Percentiles rank a stretch among this genome's conserved stretches.
Conservation (phyloP, 2,329 filamentous ascomycete species). For the Trichoderma sp. region DNA sequence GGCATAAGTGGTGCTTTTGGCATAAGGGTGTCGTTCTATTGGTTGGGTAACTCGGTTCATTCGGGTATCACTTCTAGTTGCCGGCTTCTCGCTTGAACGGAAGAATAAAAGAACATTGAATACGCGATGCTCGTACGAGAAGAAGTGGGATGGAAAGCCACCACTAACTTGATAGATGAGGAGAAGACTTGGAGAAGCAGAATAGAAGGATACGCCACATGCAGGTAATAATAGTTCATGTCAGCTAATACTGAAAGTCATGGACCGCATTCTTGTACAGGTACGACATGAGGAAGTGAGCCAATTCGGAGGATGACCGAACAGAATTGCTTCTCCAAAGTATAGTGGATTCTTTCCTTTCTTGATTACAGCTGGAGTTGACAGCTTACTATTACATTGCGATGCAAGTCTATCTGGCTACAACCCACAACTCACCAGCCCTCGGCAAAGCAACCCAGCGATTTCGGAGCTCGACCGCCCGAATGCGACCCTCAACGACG, state of each 20-base stretch:
- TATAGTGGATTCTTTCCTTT: background rate
- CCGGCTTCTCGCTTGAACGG: conserved; percentile 1
- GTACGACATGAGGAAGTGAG: background rate
- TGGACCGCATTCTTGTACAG: background rate
- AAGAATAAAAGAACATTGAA: background rate
- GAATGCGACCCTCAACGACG: too few relatives aligned
- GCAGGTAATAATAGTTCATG: too few relatives aligned
- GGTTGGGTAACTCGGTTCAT: conserved; percentile 1
- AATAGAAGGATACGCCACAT: background rate
- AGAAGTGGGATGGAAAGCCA: background rate
- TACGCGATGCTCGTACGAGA: background rate
- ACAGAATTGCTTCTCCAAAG: background rate
- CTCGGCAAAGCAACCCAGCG: too few relatives aligned
- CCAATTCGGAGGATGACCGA: background rate
- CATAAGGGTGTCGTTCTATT: background rate
- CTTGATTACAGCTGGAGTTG: background rate
- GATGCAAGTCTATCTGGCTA: too few relatives aligned
- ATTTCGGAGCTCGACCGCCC: too few relatives aligned
- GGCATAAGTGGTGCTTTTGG: background rate
- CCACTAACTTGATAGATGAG: background rate
- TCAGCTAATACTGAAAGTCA: background rate
- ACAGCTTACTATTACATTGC: background rate
- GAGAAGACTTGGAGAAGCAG: background rate
- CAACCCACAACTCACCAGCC: too few relatives aligned
- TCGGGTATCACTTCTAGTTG: conserved; percentile 6